Percentiles rank a stretch among this genome's conserved stretches.
These are phyloP conservation scores for Pythium sukuiense DNA, from an alignment of 352 stramenopile species.

Conservation along the genomic window DNA sequence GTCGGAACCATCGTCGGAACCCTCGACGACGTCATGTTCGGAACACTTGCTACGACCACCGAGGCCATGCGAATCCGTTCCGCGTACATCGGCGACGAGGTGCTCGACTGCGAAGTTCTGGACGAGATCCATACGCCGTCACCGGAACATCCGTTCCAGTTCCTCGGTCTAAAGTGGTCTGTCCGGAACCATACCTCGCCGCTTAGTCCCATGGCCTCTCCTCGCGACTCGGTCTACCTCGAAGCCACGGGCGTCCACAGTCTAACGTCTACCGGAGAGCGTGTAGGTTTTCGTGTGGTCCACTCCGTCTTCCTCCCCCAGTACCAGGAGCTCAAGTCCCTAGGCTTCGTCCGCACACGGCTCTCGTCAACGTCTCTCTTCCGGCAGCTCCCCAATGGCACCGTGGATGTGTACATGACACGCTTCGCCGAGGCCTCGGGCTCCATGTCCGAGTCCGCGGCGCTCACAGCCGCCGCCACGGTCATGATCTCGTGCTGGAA, in stretches of 20 bases:
- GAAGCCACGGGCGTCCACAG: constrained; percentile 36
- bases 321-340: constrained; percentile 24
- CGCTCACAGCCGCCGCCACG: constrained; percentile 38
- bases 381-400: constrained; percentile 44
- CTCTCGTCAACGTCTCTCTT: constrained; percentile 47
- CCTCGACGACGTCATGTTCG: constrained; percentile 66
- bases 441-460: constrained; percentile 42
- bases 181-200: constrained; percentile 24
- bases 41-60: constrained; percentile 39
- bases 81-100: constrained; percentile 31
- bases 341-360: constrained; percentile 21
- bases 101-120: constrained; percentile 40
- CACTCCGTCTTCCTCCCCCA: constrained; percentile 36
- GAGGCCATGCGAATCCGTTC: constrained; percentile 37
- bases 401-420: constrained; percentile 67
- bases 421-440: constrained; percentile 50
- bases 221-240: constrained; percentile 37
- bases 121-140: constrained; percentile 27
- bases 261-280: constrained; percentile 21
- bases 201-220: constrained; percentile 28
- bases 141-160: constrained; percentile 37
- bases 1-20: constrained; percentile 51
- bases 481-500: constrained; percentile 69
- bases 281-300: constrained; percentile 35
- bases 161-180: constrained; percentile 51